These are phyloP conservation scores for Pholiota conissans DNA, from an alignment of 768 basidiomycete genomes.

Conservation along the genomic window DNA sequence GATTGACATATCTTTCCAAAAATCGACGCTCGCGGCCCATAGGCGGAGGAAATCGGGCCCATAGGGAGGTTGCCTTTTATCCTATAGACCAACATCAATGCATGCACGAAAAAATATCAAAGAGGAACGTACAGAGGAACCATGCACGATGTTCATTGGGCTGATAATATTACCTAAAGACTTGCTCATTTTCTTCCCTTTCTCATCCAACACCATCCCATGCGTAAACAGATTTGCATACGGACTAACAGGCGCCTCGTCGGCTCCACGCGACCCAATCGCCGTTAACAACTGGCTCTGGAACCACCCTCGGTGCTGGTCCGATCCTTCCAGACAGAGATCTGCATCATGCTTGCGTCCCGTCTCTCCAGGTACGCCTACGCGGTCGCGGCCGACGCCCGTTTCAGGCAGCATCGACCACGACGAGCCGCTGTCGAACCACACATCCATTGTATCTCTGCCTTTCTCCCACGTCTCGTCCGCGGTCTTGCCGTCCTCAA, in stretches of 20 bases:
- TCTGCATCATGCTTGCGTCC: constrained; percentile 60
- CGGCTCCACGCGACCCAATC: constrained; percentile 47
- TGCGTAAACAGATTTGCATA: constrained; percentile 89
- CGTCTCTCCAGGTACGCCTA: constrained; percentile 9
- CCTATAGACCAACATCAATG: constrained; percentile 34
- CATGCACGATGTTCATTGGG: constrained; percentile 78
- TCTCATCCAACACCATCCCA: constrained; percentile 92
- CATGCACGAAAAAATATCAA: not conserved
- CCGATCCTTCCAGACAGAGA: constrained; percentile 91
- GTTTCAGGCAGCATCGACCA: constrained; percentile 75
- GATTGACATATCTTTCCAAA: constrained; percentile 85
- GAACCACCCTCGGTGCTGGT: constrained; percentile 99
- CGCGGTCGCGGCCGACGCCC: constrained; percentile 29
- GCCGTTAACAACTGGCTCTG: constrained; percentile 91
- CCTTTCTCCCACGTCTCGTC: constrained; percentile 70
- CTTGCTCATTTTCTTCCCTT: constrained; percentile 97
- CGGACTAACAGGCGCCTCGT: constrained; percentile 41
- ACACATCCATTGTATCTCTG: constrained; percentile 97
- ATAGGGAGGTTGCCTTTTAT: constrained; percentile 73
- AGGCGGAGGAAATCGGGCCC: constrained; percentile 86
- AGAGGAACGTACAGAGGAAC: constrained; percentile 58
- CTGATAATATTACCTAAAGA: constrained; percentile 89
- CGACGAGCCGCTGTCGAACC: constrained; percentile 96
- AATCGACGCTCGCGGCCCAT: constrained; percentile 92
- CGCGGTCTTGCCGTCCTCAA: constrained; percentile 38